Base-by-base conservation (phyloP, 441 rosid genomes). In the Omphalea diandra region DNA sequence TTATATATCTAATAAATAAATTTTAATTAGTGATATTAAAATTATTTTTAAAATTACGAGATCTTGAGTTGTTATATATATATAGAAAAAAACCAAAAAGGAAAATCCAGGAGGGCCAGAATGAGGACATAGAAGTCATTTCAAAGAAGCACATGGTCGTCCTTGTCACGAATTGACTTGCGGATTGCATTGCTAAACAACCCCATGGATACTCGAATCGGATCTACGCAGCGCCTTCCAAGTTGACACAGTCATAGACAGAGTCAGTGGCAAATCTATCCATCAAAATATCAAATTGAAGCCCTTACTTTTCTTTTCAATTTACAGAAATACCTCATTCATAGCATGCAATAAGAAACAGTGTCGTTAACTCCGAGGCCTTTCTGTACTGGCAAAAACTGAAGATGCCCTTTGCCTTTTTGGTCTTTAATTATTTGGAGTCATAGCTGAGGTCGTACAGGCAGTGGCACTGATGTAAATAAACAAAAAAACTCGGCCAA, bases 351-450 rank as follows among this genome's bases (percentile, higher is more conserved):
- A 5, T 5, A 38, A 38, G 7, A 5, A 11, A 12, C 11, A 14
- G 0, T 1, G n/a, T 38, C 47, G 8, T 49, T 17, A 0, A 15
- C 12, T 40, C 29, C 65, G 11, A 38, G 40, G 15, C 15, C 1
- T 44, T 63, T 29, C 67, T 5, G 20, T 31, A 14, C 65, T 62
- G 65, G 41, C 65, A 62, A 62, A 40, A 41, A 50, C 49, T 24
- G 50, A 62, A 24, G 3, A 20, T 24, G 6, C 26, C 65, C 24
- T 50, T 3, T 62, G 31, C 32, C 49, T 26, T 3, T 3, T n/a
- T n/a, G n/a, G n/a, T n/a, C n/a, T n/a, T n/a, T n/a, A n/a, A n/a
- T n/a, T n/a, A n/a, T n/a, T n/a, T n/a, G n/a, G 7, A 3, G 1
- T 40, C n/a, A 33, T 18, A 22, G 7, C 24, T 12, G 33, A 58